A percentile compares a stretch with the other conserved stretches of the same genome.
Conservation (phyloP, 441 rosid genomes). For the Mallotus repandus region DNA sequence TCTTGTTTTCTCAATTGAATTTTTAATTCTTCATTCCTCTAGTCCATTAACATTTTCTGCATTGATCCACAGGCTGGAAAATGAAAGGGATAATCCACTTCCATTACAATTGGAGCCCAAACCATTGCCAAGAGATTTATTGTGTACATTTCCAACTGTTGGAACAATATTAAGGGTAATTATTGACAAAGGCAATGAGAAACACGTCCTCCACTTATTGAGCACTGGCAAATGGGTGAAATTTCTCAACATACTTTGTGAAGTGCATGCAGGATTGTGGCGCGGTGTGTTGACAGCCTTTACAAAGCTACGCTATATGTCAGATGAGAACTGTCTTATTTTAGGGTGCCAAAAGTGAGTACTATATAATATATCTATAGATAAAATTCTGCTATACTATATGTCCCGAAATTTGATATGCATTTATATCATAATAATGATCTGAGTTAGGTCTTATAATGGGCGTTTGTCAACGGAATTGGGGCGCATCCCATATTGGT, state of each 20-base stretch:
- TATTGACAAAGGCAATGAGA: conserved; percentile 32
- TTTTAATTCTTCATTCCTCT: background rate
- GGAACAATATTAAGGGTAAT: conserved; percentile 68
- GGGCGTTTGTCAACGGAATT: conserved; percentile 41
- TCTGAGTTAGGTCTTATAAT: conserved; percentile 44
- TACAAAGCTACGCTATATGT: conserved; percentile 45
- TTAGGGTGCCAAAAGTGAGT: conserved; percentile 49
- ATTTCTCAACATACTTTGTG: conserved; percentile 48
- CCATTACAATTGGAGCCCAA: conserved; percentile 52
- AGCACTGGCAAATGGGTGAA: conserved; percentile 63
- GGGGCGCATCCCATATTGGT: conserved; percentile 57
- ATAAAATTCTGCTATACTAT: background rate
- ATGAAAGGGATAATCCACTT: conserved; percentile 45
- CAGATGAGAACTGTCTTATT: conserved; percentile 38
- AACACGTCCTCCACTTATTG: conserved; percentile 40
- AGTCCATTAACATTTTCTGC: background rate
- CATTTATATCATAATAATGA: background rate
- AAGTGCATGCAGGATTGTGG: conserved; percentile 69
- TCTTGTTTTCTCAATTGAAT: background rate
- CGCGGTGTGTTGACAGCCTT: conserved; percentile 45
- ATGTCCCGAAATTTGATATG: background rate
- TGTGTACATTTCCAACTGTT: conserved; percentile 63
- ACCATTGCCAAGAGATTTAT: conserved; percentile 55
- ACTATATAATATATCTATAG: background rate
- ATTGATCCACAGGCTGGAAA: conserved; percentile 42